Base-by-base conservation (phyloP, 2,329 filamentous ascomycete species). In the Penicillium psychrosexuale region DNA sequence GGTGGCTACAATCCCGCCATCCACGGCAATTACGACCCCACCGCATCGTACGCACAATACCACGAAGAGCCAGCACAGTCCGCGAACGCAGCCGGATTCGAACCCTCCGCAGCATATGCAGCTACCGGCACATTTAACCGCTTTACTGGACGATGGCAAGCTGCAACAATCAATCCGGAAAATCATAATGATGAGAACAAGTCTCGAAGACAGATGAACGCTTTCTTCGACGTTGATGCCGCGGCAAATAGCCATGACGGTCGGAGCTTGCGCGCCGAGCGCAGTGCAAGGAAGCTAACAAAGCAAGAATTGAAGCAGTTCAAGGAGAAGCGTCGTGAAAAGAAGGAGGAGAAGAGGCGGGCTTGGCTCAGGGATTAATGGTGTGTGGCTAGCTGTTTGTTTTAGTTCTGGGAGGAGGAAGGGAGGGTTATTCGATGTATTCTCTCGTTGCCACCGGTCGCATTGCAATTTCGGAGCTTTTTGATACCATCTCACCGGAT, bases 1-100 rank as follows among this genome's bases (percentile, higher is more conserved):
- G 87, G 87, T 55, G 91, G 93, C 58, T 99, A 99, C 77, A 96
- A 97, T 70, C 94, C 94, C 1, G 89, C 91, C 24, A 93, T 99
- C 43, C 94, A 99, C 72, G 94, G 94, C 64, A 89, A 92, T 76
- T 99, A 97, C 78, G 94, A 99, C 67, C 91, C 92, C 4, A 94
- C 87, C 57, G 93, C 94, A n/a, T 89, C 91, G 78, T 99, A 99
- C 71, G 93, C 94, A 11, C 82, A 89, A 69, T 77, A 79, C 43
- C 71, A 80, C 42, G 73, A 74, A 38, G 72, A 73, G 7, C 62
- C 66, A 45, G 70, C 72, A 11, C 65, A 70, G 9, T 53, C 60
- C 2, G 6, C 46, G 5, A 22, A 13, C 4, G 47, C 39, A 6
- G 8, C 69, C 13, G 61, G 64, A 5, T 54, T 63, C 53, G 77